Evolutionary conservation across 176 grass and related monocot species (phyloP), one percentile per base, ranked within the genome.

Genomic region (Calamus simplicifolius): DNA sequence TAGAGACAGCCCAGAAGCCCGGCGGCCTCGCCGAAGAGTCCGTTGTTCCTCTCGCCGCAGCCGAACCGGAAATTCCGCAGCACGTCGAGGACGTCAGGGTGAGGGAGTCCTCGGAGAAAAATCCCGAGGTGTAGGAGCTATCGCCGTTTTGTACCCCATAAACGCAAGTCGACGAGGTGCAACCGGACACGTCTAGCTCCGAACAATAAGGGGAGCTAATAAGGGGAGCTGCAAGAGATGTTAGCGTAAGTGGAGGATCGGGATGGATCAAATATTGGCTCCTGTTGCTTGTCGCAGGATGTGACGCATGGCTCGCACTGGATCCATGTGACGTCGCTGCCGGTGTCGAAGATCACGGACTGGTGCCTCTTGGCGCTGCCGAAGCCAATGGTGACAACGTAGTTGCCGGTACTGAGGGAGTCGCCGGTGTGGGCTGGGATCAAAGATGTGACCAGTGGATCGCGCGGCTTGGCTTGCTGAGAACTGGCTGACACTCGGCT

Each of bases 241-340:
- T 97, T 91, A 65, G 77, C 50, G 69, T 97, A 97, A 5, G 87
- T 92, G 16, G 81, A 57, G 0, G 87, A 97, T 18, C 43, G 53
- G 25, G 78, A 25, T 0, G 93, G 87, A 35, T 57, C 52, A 27
- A 97, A 97, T 38, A 92, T 28, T 1, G 43, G 73, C 26, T 88
- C 79, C 58, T 57, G 38, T 49, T 97, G 84, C 49, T 0, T 3
- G 77, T 97, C 80, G 67, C 93, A 88, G 35, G 3, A 8, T 1
- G 1, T 61, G 23, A 71, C 75, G 50, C 89, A 95, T 2, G 89
- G 89, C 60, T 64, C 54, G 75, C 89, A 95, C 61, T 95, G 89
- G 71, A 95, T 86, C 89, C 89, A 95, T 13, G 85, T 89, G 61
- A 83, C 80, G 68, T 95, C 89, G 76, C 89, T 95, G 66, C 89